phyloP scores from a whole-genome alignment of 441 rosid genomes.

The Erodium moschatum region DNA sequence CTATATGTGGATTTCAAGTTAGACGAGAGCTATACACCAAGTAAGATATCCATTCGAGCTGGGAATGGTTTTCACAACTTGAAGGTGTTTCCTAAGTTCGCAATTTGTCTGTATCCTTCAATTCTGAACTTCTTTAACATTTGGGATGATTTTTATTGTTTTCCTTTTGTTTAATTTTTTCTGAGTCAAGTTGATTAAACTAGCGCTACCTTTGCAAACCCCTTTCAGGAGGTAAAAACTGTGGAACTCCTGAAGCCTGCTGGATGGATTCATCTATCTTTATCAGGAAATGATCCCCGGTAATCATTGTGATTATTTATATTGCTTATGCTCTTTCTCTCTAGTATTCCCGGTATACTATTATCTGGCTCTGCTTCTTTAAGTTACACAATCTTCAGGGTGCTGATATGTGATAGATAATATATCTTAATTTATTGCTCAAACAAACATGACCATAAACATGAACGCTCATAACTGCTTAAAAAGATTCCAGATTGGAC shows the following conservation, averaged over 20 bases:
- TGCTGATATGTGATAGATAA: background rate
- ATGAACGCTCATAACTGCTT: background rate
- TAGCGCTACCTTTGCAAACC: slow-evolving; percentile 8
- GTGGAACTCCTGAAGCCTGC: slow-evolving; percentile 73
- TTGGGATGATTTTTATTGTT: too few species aligned
- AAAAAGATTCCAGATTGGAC: background rate
- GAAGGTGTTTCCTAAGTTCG: slow-evolving; percentile 40
- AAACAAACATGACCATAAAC: background rate
- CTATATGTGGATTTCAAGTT: slow-evolving; percentile 85
- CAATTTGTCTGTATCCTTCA: background rate
- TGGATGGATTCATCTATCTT: slow-evolving; percentile 69
- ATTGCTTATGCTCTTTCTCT: background rate
- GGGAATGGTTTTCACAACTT: slow-evolving; percentile 93
- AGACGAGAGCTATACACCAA: slow-evolving; percentile 86
- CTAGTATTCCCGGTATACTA: background rate
- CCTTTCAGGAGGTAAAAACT: slow-evolving; percentile 66
- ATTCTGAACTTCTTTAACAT: background rate
- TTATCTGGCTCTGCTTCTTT: background rate
- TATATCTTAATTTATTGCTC: background rate
- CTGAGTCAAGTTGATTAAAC: slow-evolving; percentile 9
- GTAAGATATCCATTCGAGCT: slow-evolving; percentile 76
- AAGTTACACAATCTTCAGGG: background rate
- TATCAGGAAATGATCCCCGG: slow-evolving; percentile 83
- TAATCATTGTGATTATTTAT: slow-evolving; percentile 18
- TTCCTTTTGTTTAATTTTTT: background rate